These are phyloP conservation scores for Phaeotremella fagi DNA, from an alignment of 768 basidiomycete species.

Conservation along the genomic window DNA sequence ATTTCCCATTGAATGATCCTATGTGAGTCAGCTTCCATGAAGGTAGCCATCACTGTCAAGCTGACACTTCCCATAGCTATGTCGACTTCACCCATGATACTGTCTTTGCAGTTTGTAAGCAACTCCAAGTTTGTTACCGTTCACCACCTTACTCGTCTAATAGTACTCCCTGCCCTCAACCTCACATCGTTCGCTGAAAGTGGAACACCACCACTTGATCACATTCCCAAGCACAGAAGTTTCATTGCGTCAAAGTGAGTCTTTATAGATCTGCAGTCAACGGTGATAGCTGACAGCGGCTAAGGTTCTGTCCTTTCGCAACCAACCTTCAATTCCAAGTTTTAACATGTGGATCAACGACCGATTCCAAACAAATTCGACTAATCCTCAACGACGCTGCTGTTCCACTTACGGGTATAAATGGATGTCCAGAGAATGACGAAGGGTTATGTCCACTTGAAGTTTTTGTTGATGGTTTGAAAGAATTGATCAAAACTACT, in stretches of 20 bases:
- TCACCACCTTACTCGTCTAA: background rate
- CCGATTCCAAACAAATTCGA: slow-evolving; percentile 59
- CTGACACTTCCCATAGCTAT: no score
- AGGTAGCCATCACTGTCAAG: no score
- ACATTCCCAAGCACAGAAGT: slow-evolving; percentile 50
- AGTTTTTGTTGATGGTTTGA: slow-evolving; percentile 66
- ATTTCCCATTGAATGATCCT: slow-evolving; percentile 43
- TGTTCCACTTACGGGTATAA: slow-evolving; percentile 70
- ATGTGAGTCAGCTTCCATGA: slow-evolving; percentile 26
- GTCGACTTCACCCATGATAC: slow-evolving; percentile 52
- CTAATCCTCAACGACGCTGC: slow-evolving; percentile 85
- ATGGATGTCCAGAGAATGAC: slow-evolving; percentile 65
- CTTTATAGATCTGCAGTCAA: no score
- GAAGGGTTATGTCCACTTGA: slow-evolving; percentile 74
- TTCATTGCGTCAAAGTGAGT: slow-evolving; percentile 64
- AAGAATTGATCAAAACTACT: slow-evolving; percentile 60
- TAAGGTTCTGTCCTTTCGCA: slow-evolving; percentile 73
- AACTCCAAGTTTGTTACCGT: background rate
- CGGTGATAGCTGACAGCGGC: no score
- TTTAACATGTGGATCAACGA: slow-evolving; percentile 53
- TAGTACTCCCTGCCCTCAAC: slow-evolving; percentile 48
- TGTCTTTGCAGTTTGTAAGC: slow-evolving; percentile 27
- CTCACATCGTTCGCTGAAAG: slow-evolving; percentile 45
- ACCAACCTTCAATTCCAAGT: slow-evolving; percentile 67
- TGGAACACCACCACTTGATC: slow-evolving; percentile 43